A percentile compares a stretch with the other conserved stretches of the same genome.
These are phyloP conservation scores for Solanum chmielewskii DNA, from an alignment of 257 asterid species.

Conservation along the genomic window DNA sequence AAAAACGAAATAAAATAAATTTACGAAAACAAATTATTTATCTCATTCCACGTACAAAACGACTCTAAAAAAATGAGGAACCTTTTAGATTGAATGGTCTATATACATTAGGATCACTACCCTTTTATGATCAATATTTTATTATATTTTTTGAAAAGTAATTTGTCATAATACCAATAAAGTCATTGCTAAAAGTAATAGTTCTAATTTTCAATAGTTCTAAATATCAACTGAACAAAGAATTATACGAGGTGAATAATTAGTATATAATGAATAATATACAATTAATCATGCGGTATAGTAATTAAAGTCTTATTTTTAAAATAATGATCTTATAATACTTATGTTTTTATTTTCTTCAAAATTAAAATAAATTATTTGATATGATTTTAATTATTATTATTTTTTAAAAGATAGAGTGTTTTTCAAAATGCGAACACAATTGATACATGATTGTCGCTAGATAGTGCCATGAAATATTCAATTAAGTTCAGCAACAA, in stretches of 20 bases:
- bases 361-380: background rate
- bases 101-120: background rate
- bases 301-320: too few species aligned
- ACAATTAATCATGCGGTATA: too few species aligned
- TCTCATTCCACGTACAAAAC: accelerated
- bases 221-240: too few species aligned
- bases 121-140: background rate
- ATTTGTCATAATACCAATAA: background rate
- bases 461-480: too few species aligned
- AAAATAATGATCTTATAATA: background rate
- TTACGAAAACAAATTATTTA: too few species aligned
- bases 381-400: too few species aligned
- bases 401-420: too few species aligned
- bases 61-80: background rate
- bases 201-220: background rate
- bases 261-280: too few species aligned
- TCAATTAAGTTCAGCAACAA: too few species aligned
- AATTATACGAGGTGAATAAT: background rate
- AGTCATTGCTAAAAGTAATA: background rate
- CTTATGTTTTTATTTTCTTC: background rate
- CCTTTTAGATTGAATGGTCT: background rate
- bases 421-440: too few species aligned
- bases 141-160: background rate
- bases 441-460: too few species aligned
- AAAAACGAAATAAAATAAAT: too few species aligned